Conservation (phyloP, 352 stramenopile genomes). For the Globisporangium iwayamae region DNA sequence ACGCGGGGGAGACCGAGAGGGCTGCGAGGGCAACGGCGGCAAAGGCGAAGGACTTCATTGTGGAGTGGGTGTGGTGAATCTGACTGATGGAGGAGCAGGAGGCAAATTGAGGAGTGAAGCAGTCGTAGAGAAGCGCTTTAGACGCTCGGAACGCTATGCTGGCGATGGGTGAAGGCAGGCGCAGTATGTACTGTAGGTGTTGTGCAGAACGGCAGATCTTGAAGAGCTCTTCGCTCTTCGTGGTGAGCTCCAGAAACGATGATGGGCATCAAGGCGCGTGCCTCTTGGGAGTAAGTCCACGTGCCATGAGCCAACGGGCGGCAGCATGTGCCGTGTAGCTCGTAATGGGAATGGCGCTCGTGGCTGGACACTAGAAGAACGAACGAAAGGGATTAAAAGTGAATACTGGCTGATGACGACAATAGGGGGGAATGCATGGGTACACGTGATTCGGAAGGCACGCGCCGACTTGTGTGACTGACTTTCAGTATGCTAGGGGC, state of each 20-base stretch:
- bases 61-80: neutral
- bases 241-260: neutral
- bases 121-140: neutral
- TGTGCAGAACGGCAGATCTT: neutral
- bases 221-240: conserved; percentile 7
- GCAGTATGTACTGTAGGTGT: neutral
- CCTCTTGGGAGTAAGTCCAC: neutral
- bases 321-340: neutral
- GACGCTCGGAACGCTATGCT: neutral
- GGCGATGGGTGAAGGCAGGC: neutral
- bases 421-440: neutral
- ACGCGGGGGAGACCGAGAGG: neutral
- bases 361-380: neutral
- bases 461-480: neutral
- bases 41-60: conserved; percentile 13
- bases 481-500: neutral
- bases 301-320: conserved; percentile 3
- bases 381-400: neutral
- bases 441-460: neutral
- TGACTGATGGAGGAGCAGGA: neutral
- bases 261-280: neutral
- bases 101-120: conserved; percentile 9
- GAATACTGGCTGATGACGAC: conserved; percentile 6
- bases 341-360: neutral
- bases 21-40: neutral